phyloP scores from a whole-genome alignment of 805 yeast species.

The Ogataea paraovalis region DNA sequence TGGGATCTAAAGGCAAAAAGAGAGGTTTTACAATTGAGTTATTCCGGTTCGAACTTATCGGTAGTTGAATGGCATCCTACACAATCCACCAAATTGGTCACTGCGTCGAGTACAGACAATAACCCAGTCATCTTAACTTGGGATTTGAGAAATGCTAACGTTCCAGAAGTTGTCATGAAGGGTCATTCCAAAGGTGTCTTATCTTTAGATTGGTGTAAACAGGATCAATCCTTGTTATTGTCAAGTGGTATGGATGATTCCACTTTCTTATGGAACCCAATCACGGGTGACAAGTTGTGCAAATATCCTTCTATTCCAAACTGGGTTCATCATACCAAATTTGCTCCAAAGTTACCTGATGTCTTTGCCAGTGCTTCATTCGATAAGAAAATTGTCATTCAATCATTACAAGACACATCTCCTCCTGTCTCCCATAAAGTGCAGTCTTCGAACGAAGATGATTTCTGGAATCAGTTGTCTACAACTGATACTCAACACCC shows the following conservation, averaged over 20 bases:
- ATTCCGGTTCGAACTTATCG: slow-evolving; percentile 69
- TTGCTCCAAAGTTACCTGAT: slow-evolving; percentile 88
- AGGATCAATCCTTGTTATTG: slow-evolving; percentile 71
- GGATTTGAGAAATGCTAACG: slow-evolving; percentile 91
- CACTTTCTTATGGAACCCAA: slow-evolving; percentile 88
- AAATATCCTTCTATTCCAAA: slow-evolving; percentile 89
- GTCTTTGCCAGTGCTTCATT: slow-evolving; percentile 84
- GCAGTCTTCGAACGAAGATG: slow-evolving; percentile 52
- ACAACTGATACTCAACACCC: slow-evolving; percentile 71
- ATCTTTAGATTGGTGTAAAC: slow-evolving; percentile 89
- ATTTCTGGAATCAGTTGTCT: slow-evolving; percentile 81
- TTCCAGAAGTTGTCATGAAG: slow-evolving; percentile 70
- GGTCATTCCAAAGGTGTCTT: slow-evolving; percentile 89
- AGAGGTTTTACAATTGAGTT: slow-evolving; percentile 82
- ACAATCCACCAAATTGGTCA: slow-evolving; percentile 78
- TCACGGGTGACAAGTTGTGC: slow-evolving; percentile 65
- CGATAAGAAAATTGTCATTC: slow-evolving; percentile 77
- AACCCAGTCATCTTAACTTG: slow-evolving; percentile 81
- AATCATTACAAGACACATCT: slow-evolving; percentile 83
- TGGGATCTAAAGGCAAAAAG: slow-evolving; percentile 90
- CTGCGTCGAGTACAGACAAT: slow-evolving; percentile 80
- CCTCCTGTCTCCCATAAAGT: slow-evolving; percentile 47
- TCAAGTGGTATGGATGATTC: slow-evolving; percentile 93
- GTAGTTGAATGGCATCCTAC: slow-evolving; percentile 94
- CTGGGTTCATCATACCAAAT: slow-evolving; percentile 88